Evolutionary conservation across 176 grass and related monocot genomes (phyloP).

Genomic region (Aegilops bicornis): DNA sequence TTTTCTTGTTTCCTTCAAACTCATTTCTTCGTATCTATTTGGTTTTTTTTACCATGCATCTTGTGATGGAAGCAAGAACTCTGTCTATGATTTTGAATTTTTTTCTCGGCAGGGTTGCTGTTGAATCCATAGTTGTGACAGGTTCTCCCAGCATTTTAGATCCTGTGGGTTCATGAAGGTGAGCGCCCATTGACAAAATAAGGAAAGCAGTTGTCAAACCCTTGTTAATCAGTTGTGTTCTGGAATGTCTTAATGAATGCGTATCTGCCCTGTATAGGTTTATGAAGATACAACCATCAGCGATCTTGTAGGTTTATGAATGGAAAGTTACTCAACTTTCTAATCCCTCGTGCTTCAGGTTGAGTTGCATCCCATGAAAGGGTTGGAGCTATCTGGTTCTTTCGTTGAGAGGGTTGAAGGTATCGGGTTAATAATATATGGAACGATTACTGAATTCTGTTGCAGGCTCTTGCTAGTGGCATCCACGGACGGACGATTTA

Average conservation of each 20-base stretch:
- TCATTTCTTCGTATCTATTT: too few species aligned
- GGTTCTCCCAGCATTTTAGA: neutral
- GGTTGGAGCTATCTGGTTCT: neutral
- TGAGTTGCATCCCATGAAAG: neutral
- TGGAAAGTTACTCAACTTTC: neutral
- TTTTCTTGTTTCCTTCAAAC: too few species aligned
- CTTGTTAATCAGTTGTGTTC: neutral
- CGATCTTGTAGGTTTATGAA: too few species aligned
- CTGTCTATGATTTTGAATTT: neutral
- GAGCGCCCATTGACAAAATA: neutral
- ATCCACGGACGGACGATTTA: too few species aligned
- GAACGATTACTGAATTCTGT: neutral
- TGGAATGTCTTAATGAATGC: neutral
- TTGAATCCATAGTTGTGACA: neutral
- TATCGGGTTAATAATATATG: neutral
- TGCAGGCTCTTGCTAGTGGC: neutral
- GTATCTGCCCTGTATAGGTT: neutral
- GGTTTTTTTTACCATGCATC: too few species aligned
- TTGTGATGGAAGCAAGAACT: too few species aligned
- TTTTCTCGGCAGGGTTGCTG: neutral
- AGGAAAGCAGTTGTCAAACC: neutral
- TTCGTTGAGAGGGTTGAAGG: neutral
- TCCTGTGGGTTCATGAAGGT: neutral
- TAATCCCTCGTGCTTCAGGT: neutral
- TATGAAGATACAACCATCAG: too few species aligned